Conservation (phyloP, 495 filamentous ascomycete species). For the Apiosordaria backusii region DNA sequence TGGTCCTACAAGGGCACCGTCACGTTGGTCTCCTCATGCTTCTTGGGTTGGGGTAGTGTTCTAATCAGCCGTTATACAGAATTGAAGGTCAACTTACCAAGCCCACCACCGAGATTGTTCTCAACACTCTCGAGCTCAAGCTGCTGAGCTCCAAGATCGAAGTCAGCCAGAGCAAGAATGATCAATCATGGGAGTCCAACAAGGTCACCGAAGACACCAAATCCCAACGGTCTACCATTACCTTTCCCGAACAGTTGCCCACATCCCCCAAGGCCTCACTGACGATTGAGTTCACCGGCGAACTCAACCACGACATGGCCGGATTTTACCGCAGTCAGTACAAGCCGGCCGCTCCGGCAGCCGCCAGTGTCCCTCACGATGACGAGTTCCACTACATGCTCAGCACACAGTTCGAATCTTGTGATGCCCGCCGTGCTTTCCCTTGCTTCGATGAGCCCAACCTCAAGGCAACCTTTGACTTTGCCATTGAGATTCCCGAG, state of each 20-base stretch:
- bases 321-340: slow-evolving; percentile 97
- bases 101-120: slow-evolving; percentile 63
- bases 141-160: slow-evolving; percentile 51
- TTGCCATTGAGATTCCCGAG: slow-evolving; percentile 84
- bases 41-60: background rate
- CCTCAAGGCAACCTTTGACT: slow-evolving; percentile 91
- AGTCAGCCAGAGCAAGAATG: slow-evolving; percentile 45
- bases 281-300: slow-evolving; percentile 74
- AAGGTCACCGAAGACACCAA: slow-evolving; percentile 74
- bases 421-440: slow-evolving; percentile 89
- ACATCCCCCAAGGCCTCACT: slow-evolving; percentile 58
- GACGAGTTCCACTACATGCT: slow-evolving; percentile 86
- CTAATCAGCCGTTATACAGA: slow-evolving; percentile 18
- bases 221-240: slow-evolving; percentile 71
- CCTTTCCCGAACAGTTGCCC: slow-evolving; percentile 65
- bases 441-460: slow-evolving; percentile 99
- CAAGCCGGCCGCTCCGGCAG: slow-evolving; percentile 67
- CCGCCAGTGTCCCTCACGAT: slow-evolving; percentile 70
- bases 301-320: slow-evolving; percentile 90
- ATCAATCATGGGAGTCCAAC: slow-evolving; percentile 54
- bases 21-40: slow-evolving; percentile 41
- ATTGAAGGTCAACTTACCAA: slow-evolving; percentile 58
- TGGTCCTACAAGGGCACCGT: slow-evolving; percentile 85
- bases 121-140: slow-evolving; percentile 68
- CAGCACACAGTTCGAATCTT: slow-evolving; percentile 95